A percentile compares a stretch with the other conserved stretches of the same genome.
These are phyloP conservation scores for Candida easanensis DNA, from an alignment of 805 yeast species.

Conservation along the genomic window DNA sequence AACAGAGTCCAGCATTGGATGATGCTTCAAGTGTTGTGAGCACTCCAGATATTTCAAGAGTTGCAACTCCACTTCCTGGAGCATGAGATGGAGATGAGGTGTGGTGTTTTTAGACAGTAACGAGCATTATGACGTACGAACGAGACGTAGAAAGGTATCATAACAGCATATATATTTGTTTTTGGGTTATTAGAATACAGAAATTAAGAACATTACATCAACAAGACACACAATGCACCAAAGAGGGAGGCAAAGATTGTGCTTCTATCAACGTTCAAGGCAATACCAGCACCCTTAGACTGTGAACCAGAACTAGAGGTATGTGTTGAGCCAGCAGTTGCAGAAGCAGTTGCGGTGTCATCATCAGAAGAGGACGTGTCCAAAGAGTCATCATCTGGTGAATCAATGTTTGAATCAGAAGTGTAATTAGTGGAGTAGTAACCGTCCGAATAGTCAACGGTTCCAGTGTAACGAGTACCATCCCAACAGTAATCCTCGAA, in stretches of 20 bases:
- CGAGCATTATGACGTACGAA: too few relatives aligned
- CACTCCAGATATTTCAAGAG: slow-evolving; percentile 23
- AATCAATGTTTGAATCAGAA: slow-evolving; percentile 1
- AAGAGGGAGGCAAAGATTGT: slow-evolving; percentile 12
- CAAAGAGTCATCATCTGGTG: slow-evolving; percentile 11
- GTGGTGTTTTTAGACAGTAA: too few relatives aligned
- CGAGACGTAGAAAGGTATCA: too few relatives aligned
- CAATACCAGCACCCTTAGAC: slow-evolving; percentile 6
- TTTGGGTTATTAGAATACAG: too few relatives aligned
- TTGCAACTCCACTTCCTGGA: slow-evolving; percentile 14
- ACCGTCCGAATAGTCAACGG: slow-evolving; percentile 6
- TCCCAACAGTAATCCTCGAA: slow-evolving; percentile 77
- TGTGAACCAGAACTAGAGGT: neutral
- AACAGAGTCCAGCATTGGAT: slow-evolving; percentile 22
- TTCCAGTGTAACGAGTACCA: slow-evolving; percentile 34
- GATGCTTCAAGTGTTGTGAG: slow-evolving; percentile 20
- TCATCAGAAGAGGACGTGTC: neutral
- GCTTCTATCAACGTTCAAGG: slow-evolving; percentile 1
- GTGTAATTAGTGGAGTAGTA: slow-evolving; percentile 11
- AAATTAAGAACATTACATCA: slow-evolving; percentile 4
- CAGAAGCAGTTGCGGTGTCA: slow-evolving; percentile 4
- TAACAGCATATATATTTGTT: too few relatives aligned
- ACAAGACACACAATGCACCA: slow-evolving; percentile 10
- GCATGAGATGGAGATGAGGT: neutral
- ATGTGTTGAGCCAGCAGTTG: slow-evolving; percentile 5